Base-by-base conservation (phyloP, 2,329 filamentous ascomycete genomes). In the Grosmannia huntii region DNA sequence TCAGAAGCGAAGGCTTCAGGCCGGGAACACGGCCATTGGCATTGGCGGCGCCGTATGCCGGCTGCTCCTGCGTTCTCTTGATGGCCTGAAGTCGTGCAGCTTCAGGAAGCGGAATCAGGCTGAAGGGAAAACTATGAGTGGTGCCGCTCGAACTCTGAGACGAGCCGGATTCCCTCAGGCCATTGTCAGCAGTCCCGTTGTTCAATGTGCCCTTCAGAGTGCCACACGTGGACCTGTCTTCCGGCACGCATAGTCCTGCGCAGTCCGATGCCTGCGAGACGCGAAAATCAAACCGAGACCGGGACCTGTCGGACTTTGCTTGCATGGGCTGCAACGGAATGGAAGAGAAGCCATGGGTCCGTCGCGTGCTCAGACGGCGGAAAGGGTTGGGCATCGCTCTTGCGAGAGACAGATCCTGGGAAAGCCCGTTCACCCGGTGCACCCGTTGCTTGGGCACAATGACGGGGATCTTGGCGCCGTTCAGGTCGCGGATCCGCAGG, bases 361-460 rank as follows among this genome's bases (percentile, higher is more conserved):
- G 59, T 5, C 56, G 48, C 1, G 49, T 50, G 28, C 58, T 60
- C 6, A 54, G 27, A 33, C 60, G 60, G 1, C 60, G 56, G 28
- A 64, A 63, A 3, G 63, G 62, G 41, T 55, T 61, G 19, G 61
- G 51, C 10, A 60, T 27, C 25, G 55, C 58, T 21, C 55, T 46
- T 1, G 57, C 57, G 41, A 10, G 19, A 46, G 54, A 16, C 2
- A 64, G 59, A 46, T 68, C 60, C 38, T 66, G 64, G 3, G 65
- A 64, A 21, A 66, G 63, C 1, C 69, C 68, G 21, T 71, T 71
- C 23, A 70, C 68, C 16, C 66, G 63, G 53, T 69, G 68, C 19
- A 65, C 59, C 0, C 69, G 62, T 12, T 66, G 66, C 55, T 68
- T 65, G 0, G 69, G 65, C 1, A 66, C 53, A 33, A 71, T 67